These are phyloP conservation scores for Ophiosphaerella korrae DNA, from an alignment of 2,329 filamentous ascomycete species.

Conservation along the genomic window DNA sequence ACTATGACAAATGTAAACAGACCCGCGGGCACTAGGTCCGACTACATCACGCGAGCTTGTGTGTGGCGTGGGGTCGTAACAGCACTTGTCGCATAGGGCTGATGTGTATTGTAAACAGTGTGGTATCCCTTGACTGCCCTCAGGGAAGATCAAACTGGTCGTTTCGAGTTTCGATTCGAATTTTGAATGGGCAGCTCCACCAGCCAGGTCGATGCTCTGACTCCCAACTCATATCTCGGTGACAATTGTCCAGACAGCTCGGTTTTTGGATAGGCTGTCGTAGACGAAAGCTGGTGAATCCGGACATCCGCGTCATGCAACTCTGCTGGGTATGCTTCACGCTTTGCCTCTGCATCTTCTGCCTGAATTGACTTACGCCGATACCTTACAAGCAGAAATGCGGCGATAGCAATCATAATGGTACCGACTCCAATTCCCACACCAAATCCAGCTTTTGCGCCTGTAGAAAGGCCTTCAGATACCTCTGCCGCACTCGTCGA, in stretches of 20 bases:
- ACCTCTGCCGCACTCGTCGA: background rate
- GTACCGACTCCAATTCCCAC: conserved; percentile 6
- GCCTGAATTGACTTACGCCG: background rate
- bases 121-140: background rate
- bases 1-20: too few relatives aligned
- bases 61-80: too few relatives aligned
- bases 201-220: conserved; percentile 4
- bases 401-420: background rate
- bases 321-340: background rate
- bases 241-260: background rate
- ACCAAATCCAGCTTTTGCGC: conserved; percentile 9
- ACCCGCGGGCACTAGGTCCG: too few relatives aligned
- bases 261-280: background rate
- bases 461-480: background rate
- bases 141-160: background rate
- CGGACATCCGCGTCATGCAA: background rate
- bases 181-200: conserved; percentile 1
- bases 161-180: conserved; percentile 1
- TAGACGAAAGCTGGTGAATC: background rate
- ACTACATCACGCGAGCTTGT: too few relatives aligned
- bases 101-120: background rate
- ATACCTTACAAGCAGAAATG: conserved; percentile 1
- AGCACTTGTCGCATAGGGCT: too few relatives aligned
- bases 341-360: background rate
- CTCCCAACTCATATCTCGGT: conserved; percentile 1